Percentiles rank a stretch among this genome's conserved stretches.
Evolutionary conservation across 257 asterid species (phyloP).

Genomic region (Petunia axillaris): DNA sequence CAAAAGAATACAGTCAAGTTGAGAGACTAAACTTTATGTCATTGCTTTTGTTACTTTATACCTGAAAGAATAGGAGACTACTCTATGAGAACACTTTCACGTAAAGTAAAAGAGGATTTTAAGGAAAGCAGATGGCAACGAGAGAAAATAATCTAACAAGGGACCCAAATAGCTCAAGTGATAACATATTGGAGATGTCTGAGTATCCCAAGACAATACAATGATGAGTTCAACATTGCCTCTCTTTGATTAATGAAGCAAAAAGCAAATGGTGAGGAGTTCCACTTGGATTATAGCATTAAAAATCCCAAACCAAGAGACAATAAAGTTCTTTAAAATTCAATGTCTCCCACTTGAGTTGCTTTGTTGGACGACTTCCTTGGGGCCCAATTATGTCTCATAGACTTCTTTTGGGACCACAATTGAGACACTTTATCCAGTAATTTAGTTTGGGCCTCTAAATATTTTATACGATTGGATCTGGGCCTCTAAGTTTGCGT

Average conservation of each 20-base stretch:
- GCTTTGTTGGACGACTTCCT: background rate
- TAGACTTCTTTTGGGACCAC: slow-evolving; percentile 37
- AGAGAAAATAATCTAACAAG: background rate
- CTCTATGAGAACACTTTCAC: slow-evolving; percentile 30
- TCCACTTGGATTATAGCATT: slow-evolving; percentile 21
- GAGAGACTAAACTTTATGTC: background rate
- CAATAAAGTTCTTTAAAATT: slow-evolving; percentile 31
- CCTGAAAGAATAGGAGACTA: slow-evolving; percentile 23
- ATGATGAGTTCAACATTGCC: slow-evolving; percentile 49
- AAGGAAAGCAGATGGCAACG: background rate
- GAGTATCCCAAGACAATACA: slow-evolving; percentile 33
- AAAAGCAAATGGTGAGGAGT: slow-evolving; percentile 26
- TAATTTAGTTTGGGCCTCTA: slow-evolving; percentile 26
- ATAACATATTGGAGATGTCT: slow-evolving; percentile 40
- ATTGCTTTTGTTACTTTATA: slow-evolving; percentile 30
- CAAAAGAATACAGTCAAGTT: background rate
- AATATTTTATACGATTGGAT: slow-evolving; percentile 14
- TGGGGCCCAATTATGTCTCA: slow-evolving; percentile 36
- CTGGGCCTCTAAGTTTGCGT: slow-evolving; percentile 31
- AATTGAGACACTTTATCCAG: background rate
- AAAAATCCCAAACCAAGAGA: slow-evolving; percentile 36
- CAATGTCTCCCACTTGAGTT: slow-evolving; percentile 40
- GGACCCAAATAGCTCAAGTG: slow-evolving; percentile 26
- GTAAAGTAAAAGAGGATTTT: slow-evolving; percentile 32
- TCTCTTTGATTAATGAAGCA: slow-evolving; percentile 22